Percentiles rank a stretch among this genome's conserved stretches.
Evolutionary conservation across 176 grass and related monocot species (phyloP).

Genomic region (Zoysia pacifica): DNA sequence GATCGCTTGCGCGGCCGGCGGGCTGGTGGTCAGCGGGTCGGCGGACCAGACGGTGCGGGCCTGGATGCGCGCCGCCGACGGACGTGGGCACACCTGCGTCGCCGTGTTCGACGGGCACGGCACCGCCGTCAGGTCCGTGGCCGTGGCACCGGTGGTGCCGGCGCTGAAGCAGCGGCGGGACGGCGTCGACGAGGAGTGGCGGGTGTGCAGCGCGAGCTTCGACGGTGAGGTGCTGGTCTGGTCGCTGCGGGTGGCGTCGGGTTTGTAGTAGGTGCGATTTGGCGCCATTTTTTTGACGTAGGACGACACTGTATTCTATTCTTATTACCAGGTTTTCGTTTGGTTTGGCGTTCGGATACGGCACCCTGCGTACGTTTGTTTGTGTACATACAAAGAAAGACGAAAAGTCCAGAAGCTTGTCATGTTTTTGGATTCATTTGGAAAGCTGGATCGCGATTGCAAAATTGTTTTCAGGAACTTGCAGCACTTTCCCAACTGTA

Average conservation of each 20-base stretch:
- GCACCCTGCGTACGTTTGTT: neutral
- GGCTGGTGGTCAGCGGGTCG: conserved; percentile 75
- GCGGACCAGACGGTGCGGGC: conserved; percentile 76
- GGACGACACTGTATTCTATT: neutral
- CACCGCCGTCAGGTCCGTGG: conserved; percentile 54
- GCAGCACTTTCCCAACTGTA: neutral
- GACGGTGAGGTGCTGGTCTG: conserved; percentile 81
- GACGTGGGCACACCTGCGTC: no score
- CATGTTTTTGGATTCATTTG: neutral
- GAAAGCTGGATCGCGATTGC: neutral
- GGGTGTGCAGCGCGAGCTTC: conserved; percentile 71
- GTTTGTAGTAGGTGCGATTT: conserved; percentile 36
- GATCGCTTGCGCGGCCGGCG: conserved; percentile 55
- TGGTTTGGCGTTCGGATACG: neutral
- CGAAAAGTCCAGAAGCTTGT: neutral
- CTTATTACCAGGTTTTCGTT: neutral
- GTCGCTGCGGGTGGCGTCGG: conserved; percentile 57
- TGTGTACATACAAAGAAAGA: neutral
- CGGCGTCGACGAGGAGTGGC: conserved; percentile 56
- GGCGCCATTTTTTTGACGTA: conserved; percentile 32
- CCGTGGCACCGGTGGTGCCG: conserved; percentile 20
- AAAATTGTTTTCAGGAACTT: neutral
- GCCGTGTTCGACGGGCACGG: conserved; percentile 37
- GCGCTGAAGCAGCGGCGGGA: neutral
- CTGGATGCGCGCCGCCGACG: conserved; percentile 50